Evolutionary conservation across 2,329 filamentous ascomycete genomes (phyloP).

Genomic region (Curvularia sp.): DNA sequence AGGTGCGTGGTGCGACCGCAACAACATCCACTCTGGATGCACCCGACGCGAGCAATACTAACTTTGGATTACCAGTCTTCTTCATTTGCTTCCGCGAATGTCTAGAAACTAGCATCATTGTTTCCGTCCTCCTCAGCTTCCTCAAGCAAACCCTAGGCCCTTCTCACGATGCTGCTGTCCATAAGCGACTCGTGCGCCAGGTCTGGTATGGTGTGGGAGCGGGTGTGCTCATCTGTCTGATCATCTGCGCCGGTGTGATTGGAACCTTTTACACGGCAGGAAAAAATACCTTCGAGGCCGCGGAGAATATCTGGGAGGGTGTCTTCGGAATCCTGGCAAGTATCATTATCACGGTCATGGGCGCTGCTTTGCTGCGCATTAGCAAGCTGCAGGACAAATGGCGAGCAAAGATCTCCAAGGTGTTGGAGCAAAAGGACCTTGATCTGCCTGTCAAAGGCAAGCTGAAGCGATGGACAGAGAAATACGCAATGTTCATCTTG

Average conservation of each 20-base stretch:
- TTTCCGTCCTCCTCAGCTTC: constrained; percentile 86
- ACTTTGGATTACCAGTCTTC: constrained; percentile 63
- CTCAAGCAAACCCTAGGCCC: constrained; percentile 80
- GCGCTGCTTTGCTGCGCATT: constrained; percentile 78
- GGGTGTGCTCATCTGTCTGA: constrained; percentile 69
- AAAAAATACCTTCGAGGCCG: constrained; percentile 68
- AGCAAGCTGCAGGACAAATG: constrained; percentile 87
- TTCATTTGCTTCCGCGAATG: constrained; percentile 90
- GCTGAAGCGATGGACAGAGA: constrained; percentile 72
- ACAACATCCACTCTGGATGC: background rate
- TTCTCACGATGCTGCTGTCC: constrained; percentile 65
- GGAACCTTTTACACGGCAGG: constrained; percentile 73
- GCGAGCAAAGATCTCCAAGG: constrained; percentile 79
- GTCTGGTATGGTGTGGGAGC: constrained; percentile 71
- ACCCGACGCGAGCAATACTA: background rate
- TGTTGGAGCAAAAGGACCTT: constrained; percentile 65
- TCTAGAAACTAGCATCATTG: constrained; percentile 82
- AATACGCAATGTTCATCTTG: constrained; percentile 84
- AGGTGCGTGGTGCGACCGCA: constrained; percentile 46
- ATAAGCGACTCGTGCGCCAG: constrained; percentile 72
- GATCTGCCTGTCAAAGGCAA: constrained; percentile 49
- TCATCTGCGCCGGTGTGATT: constrained; percentile 71
- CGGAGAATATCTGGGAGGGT: constrained; percentile 83
- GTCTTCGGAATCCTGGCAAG: constrained; percentile 77
- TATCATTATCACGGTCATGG: constrained; percentile 82